A percentile compares a stretch with the other conserved stretches of the same genome.
Conservation (phyloP, 2,329 filamentous ascomycete species). For the Tetracladium maxilliforme region DNA sequence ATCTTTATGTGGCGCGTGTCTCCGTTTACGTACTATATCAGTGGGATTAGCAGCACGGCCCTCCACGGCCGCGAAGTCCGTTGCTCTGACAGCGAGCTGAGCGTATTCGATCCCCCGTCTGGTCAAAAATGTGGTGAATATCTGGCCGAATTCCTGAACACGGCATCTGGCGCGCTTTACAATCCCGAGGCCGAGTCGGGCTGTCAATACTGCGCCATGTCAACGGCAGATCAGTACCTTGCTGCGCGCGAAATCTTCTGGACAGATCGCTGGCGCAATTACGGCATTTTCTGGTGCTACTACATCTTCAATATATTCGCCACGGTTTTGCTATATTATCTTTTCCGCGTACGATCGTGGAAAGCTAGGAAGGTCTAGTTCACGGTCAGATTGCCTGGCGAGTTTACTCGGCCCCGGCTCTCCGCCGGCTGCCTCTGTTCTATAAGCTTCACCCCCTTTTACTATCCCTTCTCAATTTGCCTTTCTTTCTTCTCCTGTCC, state of each 20-base stretch:
- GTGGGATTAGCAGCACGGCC: conserved; percentile 52
- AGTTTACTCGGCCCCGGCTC: no score
- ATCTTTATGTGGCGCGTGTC: conserved; percentile 75
- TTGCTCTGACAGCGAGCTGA: conserved; percentile 41
- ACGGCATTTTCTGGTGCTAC: conserved; percentile 54
- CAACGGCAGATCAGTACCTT: conserved; percentile 45
- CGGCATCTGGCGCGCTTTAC: conserved; percentile 40
- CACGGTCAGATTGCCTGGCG: no score
- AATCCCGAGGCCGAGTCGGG: conserved; percentile 37
- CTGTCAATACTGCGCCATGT: conserved; percentile 55
- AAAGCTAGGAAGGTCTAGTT: no score
- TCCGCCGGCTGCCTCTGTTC: no score
- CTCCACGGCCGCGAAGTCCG: conserved; percentile 36
- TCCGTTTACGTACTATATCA: conserved; percentile 33
- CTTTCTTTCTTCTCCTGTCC: no score
- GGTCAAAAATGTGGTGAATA: conserved; percentile 51
- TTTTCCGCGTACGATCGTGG: conserved; percentile 36
- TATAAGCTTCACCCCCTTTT: no score
- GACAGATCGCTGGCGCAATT: conserved; percentile 50
- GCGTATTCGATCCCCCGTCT: conserved; percentile 47
- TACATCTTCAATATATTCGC: conserved; percentile 46
- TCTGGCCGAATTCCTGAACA: conserved; percentile 36
- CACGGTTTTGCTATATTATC: conserved; percentile 46
- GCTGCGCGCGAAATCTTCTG: conserved; percentile 30
- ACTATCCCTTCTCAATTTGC: no score